Evolutionary conservation across 495 filamentous ascomycete species (phyloP), one percentile per base, ranked within the genome.

Genomic region (Bathelium albidoporum): DNA sequence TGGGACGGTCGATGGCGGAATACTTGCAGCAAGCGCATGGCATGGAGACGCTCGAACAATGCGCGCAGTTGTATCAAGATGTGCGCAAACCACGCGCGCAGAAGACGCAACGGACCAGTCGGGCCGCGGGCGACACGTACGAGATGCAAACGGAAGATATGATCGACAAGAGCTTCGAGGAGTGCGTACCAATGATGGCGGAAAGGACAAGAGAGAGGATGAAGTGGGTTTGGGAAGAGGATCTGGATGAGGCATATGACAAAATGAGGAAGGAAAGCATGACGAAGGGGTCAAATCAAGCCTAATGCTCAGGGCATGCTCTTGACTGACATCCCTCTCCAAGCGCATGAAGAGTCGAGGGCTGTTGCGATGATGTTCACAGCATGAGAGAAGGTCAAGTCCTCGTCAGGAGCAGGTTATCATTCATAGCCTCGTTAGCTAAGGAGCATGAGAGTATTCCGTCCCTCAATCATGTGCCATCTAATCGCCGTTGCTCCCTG

Each of bases 11-110:
- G 0, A 28, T 79, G 4, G 44, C 64, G 11, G 74, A 75, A 34
- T 71, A 70, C 55, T 63, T 69, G 16, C n/a, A 20, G 39, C 55
- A 61, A 7, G 28, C 29, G 31, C 66, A 66, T 32, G 49, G 49
- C 49, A 76, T 52, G 59, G 9, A 52, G 45, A 39, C 65, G 29
- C 63, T 75, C 20, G 55, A 66, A n/a, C 10, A 49, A n/a, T 77
- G 67, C 59, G 73, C 73, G 61, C 43, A 65, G 14, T 68, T 79
- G 1, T 78, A 79, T 55, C 75, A 79, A 68, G 59, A 63, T n/a
- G 74, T 77, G 1, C 72, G 77, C 2, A 62, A 75, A 3, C 76
- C 77, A 0, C 71, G 77, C 29, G 73, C 76, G 10, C 72, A 76
- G 63, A 72, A 73, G 49, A 67, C 71, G 24, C 77, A 78, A 59